phyloP scores from a whole-genome alignment of 495 filamentous ascomycete species.

The Hypoxylon fragiforme region DNA sequence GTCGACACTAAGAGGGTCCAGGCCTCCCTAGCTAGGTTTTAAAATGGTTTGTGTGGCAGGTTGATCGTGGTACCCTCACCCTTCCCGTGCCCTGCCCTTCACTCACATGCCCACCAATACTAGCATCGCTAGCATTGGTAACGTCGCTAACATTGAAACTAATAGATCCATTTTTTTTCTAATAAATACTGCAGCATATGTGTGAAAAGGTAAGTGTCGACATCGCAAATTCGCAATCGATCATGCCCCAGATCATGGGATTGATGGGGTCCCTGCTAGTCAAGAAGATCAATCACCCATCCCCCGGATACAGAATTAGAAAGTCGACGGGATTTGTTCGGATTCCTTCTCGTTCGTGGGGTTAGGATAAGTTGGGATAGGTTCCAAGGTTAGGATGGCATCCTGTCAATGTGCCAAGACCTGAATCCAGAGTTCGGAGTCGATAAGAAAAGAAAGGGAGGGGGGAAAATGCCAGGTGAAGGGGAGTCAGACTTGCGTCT shows the following conservation, averaged over 20 bases:
- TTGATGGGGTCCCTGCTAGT: constrained; percentile 1
- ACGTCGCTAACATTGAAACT: no score
- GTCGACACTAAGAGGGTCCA: constrained; percentile 28
- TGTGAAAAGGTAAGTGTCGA: no score
- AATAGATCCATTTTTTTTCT: no score
- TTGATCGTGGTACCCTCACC: no score
- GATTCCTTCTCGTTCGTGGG: constrained; percentile 12
- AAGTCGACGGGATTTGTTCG: constrained; percentile 5
- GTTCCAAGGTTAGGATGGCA: constrained; percentile 13
- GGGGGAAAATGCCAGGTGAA: constrained; percentile 8
- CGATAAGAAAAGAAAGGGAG: constrained; percentile 23
- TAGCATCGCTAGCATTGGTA: no score
- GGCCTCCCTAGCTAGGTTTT: constrained; percentile 27
- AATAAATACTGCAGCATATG: no score
- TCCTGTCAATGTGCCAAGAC: constrained; percentile 15
- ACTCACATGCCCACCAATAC: no score
- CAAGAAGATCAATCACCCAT: constrained; percentile 10
- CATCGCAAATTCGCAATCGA: constrained; percentile 32
- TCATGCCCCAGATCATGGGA: constrained; percentile 22
- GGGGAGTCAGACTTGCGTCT: constrained; percentile 30
- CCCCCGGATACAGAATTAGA: neutral
- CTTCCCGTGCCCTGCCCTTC: constrained; percentile 20
- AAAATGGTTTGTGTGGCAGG: constrained; percentile 31
- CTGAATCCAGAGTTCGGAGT: constrained; percentile 4
- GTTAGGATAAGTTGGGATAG: no score